These are phyloP conservation scores for Ophiocordyceps camponoti-floridani DNA, from an alignment of 2,329 filamentous ascomycete genomes.

Conservation along the genomic window DNA sequence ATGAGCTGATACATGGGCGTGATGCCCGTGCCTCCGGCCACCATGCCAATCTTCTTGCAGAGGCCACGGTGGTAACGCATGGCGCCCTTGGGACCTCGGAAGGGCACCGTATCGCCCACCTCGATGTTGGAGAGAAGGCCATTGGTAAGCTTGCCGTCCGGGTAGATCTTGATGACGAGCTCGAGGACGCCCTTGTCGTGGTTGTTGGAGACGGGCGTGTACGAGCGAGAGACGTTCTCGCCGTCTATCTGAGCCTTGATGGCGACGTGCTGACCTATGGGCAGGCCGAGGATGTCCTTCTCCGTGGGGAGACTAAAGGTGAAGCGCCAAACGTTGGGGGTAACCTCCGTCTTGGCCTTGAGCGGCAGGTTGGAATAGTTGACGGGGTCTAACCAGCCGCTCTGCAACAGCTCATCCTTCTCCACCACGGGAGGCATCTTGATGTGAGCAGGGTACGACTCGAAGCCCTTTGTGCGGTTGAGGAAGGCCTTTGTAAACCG, in stretches of 20 bases:
- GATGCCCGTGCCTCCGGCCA: slow-evolving; percentile 25
- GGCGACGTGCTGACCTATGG: slow-evolving; percentile 37
- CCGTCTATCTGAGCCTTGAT: slow-evolving; percentile 29
- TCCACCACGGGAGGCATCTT: slow-evolving; percentile 19
- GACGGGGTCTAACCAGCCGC: slow-evolving; percentile 30
- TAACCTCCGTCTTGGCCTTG: slow-evolving; percentile 16
- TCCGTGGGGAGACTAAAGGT: slow-evolving; percentile 27
- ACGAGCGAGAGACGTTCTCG: slow-evolving; percentile 28
- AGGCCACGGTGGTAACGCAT: slow-evolving; percentile 30
- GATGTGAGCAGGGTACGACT: slow-evolving; percentile 18
- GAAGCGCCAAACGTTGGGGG: slow-evolving; percentile 26
- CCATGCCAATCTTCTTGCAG: slow-evolving; percentile 30
- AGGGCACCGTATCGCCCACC: slow-evolving; percentile 28
- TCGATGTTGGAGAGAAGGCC: slow-evolving; percentile 27
- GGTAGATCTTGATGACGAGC: slow-evolving; percentile 32
- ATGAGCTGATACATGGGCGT: slow-evolving; percentile 33
- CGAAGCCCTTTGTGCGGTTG: slow-evolving; percentile 9
- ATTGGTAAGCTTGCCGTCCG: slow-evolving; percentile 29
- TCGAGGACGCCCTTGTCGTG: slow-evolving; percentile 28
- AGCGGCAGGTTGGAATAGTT: slow-evolving; percentile 29
- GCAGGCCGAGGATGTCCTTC: slow-evolving; percentile 29
- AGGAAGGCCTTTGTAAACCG: no score
- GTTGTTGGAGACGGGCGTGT: slow-evolving; percentile 35
- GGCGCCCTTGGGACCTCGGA: slow-evolving; percentile 37
- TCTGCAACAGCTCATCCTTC: slow-evolving; percentile 18